A percentile compares a stretch with the other conserved stretches of the same genome.
phyloP scores from a whole-genome alignment of 2,329 filamentous ascomycete species.

The Fusarium protoensiforme region DNA sequence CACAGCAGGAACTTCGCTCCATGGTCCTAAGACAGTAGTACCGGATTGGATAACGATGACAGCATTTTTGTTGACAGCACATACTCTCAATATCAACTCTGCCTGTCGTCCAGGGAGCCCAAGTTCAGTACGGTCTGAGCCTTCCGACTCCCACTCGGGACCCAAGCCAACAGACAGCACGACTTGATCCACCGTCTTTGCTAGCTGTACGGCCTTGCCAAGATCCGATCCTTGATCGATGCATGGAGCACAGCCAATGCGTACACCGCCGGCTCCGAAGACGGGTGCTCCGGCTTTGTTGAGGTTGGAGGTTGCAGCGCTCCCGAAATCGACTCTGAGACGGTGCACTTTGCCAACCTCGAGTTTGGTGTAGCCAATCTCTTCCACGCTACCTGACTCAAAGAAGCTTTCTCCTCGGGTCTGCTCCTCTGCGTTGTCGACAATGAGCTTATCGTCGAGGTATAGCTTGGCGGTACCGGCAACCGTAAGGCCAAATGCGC shows the following conservation, averaged over 20 bases:
- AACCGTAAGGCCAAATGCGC: conserved; percentile 75
- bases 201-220: conserved; percentile 72
- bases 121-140: conserved; percentile 81
- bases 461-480: conserved; percentile 73
- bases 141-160: conserved; percentile 84
- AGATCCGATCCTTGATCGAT: conserved; percentile 70
- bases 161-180: conserved; percentile 83
- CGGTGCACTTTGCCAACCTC: conserved; percentile 67
- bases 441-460: conserved; percentile 69
- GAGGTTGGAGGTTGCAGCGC: conserved; percentile 67
- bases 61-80: conserved; percentile 74
- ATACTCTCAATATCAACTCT: conserved; percentile 73
- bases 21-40: conserved; percentile 79
- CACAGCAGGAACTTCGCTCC: conserved; percentile 68
- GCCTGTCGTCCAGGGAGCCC: conserved; percentile 80
- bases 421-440: conserved; percentile 75
- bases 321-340: conserved; percentile 69
- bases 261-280: conserved; percentile 66
- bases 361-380: conserved; percentile 66
- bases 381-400: conserved; percentile 72
- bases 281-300: conserved; percentile 61
- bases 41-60: conserved; percentile 82
- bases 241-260: conserved; percentile 69
- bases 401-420: conserved; percentile 72
- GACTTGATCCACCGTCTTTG: conserved; percentile 78